A percentile compares a stretch with the other conserved stretches of the same genome.
These are phyloP conservation scores for Narthecium ossifragum DNA, from an alignment of 106 monocot genomes.

Conservation along the genomic window DNA sequence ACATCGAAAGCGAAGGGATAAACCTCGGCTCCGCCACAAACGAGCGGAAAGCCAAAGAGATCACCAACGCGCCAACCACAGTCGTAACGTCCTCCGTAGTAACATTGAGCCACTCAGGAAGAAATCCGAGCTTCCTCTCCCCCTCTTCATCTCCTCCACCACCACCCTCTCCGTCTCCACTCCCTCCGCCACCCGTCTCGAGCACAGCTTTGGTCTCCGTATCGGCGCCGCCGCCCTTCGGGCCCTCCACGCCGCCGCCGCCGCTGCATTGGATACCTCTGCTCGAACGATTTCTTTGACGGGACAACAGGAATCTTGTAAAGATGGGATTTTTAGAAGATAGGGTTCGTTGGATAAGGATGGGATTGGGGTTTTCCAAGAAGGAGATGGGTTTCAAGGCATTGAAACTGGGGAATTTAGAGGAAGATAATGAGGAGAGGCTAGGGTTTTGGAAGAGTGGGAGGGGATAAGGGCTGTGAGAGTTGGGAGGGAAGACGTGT, in stretches of 20 bases:
- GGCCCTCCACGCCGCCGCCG: slow-evolving; percentile 21
- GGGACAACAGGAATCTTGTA: background rate
- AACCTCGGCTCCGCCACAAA: slow-evolving; percentile 93
- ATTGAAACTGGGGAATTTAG: background rate
- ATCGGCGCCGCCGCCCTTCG: slow-evolving; percentile 12
- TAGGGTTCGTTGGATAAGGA: background rate
- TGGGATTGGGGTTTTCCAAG: no score
- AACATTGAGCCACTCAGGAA: slow-evolving; percentile 70
- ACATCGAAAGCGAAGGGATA: slow-evolving; percentile 97
- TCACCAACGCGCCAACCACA: slow-evolving; percentile 62
- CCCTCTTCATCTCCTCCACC: slow-evolving; percentile 35
- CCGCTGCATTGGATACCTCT: background rate
- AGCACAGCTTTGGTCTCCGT: slow-evolving; percentile 2
- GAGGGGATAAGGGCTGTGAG: slow-evolving; percentile 4
- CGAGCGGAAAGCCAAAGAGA: slow-evolving; percentile 79
- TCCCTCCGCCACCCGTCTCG: slow-evolving; percentile 15
- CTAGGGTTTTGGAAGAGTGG: background rate
- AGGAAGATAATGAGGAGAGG: no score
- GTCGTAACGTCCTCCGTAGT: slow-evolving; percentile 83
- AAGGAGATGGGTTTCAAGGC: no score
- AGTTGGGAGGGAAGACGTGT: background rate
- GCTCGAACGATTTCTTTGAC: background rate
- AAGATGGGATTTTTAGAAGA: slow-evolving; percentile 7
- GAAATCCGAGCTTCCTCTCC: slow-evolving; percentile 44
- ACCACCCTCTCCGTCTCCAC: slow-evolving; percentile 19